phyloP scores from a whole-genome alignment of 169 alveolate species.

The Babesia sp. region DNA sequence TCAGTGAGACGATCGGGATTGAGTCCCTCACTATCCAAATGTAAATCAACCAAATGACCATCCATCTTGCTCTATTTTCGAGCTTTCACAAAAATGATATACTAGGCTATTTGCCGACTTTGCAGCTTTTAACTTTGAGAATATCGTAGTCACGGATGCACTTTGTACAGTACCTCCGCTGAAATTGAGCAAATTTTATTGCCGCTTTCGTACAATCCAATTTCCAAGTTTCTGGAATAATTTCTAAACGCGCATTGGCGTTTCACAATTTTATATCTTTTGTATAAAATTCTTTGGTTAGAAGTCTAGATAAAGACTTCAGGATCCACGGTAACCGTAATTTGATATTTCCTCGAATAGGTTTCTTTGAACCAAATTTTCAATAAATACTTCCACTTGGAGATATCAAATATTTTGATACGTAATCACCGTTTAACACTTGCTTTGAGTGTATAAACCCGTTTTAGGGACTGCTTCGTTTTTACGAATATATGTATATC shows the following conservation, averaged over 20 bases:
- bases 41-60: neutral
- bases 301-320: neutral
- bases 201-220: no score
- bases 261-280: neutral
- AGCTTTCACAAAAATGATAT: no score
- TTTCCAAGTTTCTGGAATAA: neutral
- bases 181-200: no score
- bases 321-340: neutral
- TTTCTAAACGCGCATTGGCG: neutral
- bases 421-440: no score
- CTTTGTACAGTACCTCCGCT: no score
- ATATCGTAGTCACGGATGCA: no score
- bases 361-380: neutral
- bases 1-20: neutral
- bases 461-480: conserved; percentile 18
- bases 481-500: neutral
- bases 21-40: conserved; percentile 3
- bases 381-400: no score
- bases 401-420: no score
- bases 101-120: neutral
- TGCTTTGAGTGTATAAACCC: neutral
- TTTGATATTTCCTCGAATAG: neutral
- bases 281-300: no score
- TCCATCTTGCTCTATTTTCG: conserved; percentile 3
- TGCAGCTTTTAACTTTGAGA: neutral